phyloP scores from a whole-genome alignment of 257 asterid species.

The Solanum medicagineum region DNA sequence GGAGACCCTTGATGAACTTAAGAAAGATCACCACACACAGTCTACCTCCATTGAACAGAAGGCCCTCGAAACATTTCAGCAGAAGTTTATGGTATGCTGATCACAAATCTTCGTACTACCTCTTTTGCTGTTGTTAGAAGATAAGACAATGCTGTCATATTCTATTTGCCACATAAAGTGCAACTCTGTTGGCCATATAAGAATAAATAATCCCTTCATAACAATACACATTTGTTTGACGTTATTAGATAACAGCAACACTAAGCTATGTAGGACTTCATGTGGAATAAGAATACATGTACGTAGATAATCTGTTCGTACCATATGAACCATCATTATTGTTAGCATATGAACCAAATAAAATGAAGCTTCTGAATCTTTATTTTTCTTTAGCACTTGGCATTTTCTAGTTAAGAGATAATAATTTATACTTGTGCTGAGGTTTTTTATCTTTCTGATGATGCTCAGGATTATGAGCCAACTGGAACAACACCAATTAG shows the following conservation, averaged over 20 bases:
- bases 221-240: background rate
- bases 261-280: background rate
- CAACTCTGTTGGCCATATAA: background rate
- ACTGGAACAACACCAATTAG: constrained; percentile 64
- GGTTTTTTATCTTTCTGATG: background rate
- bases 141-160: background rate
- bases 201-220: background rate
- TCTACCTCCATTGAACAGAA: constrained; percentile 41
- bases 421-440: background rate
- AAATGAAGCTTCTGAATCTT: background rate
- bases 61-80: constrained; percentile 44
- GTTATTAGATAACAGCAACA: background rate
- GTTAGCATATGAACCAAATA: background rate
- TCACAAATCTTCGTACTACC: background rate
- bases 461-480: constrained; percentile 66
- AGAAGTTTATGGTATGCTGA: constrained; percentile 47
- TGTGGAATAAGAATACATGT: background rate
- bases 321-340: too few relatives aligned
- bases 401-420: background rate
- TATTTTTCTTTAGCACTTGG: background rate
- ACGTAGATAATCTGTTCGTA: background rate
- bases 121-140: background rate
- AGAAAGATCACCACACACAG: constrained; percentile 39
- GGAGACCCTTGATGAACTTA: constrained; percentile 38
- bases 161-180: background rate